Conservation (phyloP, 176 grass and related monocot genomes). For the Rhynchospora tenuis region DNA sequence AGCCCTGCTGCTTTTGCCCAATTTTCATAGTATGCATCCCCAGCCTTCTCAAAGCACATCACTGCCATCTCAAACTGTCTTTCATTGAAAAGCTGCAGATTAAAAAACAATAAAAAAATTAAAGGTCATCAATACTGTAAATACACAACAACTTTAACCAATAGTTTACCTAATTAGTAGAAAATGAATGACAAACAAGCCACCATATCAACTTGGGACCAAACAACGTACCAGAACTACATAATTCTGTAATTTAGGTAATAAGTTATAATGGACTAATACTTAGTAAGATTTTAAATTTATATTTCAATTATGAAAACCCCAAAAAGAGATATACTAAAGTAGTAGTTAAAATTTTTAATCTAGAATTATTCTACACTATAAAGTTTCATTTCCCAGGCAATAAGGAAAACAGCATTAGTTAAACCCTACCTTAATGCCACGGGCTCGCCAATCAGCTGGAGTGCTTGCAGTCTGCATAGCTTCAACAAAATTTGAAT, state of each 20-base stretch:
- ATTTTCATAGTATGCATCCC: conserved; percentile 57
- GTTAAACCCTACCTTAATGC: conserved; percentile 52
- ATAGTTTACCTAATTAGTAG: neutral
- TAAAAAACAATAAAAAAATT: neutral
- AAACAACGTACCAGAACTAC: neutral
- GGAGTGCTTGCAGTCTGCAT: conserved; percentile 61
- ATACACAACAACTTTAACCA: neutral
- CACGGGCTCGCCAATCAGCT: conserved; percentile 67
- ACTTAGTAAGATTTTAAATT: neutral
- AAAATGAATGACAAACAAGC: neutral
- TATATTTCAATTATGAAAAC: neutral
- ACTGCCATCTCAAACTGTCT: conserved; percentile 75
- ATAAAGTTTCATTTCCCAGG: neutral
- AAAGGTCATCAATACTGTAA: neutral
- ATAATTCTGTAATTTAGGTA: neutral
- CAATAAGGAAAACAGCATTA: neutral
- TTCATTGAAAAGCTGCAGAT: conserved; percentile 65
- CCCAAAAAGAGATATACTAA: neutral
- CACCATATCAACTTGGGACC: neutral
- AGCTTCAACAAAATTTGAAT: conserved; percentile 48
- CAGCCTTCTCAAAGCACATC: conserved; percentile 86
- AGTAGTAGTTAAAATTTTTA: neutral
- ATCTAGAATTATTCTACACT: neutral
- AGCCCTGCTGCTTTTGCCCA: conserved; percentile 83
- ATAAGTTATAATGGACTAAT: neutral